A percentile compares a stretch with the other conserved stretches of the same genome.
Conservation (phyloP, 441 rosid species). For the Populus hybrid region DNA sequence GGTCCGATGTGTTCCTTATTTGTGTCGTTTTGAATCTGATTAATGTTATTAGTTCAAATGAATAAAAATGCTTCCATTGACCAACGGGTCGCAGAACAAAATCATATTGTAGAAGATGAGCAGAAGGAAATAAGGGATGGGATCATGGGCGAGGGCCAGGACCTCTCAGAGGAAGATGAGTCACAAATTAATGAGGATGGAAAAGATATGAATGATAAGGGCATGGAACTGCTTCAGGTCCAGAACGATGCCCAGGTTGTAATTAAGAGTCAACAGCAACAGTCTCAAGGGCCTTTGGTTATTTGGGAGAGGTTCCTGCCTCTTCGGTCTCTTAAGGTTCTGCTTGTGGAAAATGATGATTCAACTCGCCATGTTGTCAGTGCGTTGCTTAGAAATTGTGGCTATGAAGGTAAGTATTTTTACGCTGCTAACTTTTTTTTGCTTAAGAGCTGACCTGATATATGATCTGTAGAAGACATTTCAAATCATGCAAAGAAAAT, state of each 20-base stretch:
- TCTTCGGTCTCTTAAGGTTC: slow-evolving; percentile 66
- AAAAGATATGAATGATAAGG: slow-evolving; percentile 37
- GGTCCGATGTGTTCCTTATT: slow-evolving; percentile 22
- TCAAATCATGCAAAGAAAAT: neutral
- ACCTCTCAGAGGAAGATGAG: neutral
- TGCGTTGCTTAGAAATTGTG: slow-evolving; percentile 75
- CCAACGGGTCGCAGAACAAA: neutral
- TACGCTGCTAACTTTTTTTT: neutral
- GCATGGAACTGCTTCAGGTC: slow-evolving; percentile 18
- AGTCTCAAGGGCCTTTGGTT: slow-evolving; percentile 40
- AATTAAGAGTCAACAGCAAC: slow-evolving; percentile 47
- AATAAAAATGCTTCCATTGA: neutral
- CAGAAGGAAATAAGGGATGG: slow-evolving; percentile 16
- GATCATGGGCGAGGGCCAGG: slow-evolving; percentile 25
- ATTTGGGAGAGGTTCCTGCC: slow-evolving; percentile 82
- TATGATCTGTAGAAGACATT: neutral
- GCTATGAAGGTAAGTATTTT: slow-evolving; percentile 64
- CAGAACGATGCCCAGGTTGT: slow-evolving; percentile 29
- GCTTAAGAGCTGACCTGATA: neutral
- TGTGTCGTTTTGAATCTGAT: slow-evolving; percentile 31
- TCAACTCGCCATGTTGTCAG: slow-evolving; percentile 76
- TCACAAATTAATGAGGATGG: slow-evolving; percentile 27
- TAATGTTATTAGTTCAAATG: slow-evolving; percentile 36
- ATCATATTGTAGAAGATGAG: slow-evolving; percentile 20
- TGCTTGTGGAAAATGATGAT: slow-evolving; percentile 79